A percentile compares a stretch with the other conserved stretches of the same genome.
These are phyloP conservation scores for Ogataea glucozyma DNA, from an alignment of 805 yeast species.

Conservation along the genomic window DNA sequence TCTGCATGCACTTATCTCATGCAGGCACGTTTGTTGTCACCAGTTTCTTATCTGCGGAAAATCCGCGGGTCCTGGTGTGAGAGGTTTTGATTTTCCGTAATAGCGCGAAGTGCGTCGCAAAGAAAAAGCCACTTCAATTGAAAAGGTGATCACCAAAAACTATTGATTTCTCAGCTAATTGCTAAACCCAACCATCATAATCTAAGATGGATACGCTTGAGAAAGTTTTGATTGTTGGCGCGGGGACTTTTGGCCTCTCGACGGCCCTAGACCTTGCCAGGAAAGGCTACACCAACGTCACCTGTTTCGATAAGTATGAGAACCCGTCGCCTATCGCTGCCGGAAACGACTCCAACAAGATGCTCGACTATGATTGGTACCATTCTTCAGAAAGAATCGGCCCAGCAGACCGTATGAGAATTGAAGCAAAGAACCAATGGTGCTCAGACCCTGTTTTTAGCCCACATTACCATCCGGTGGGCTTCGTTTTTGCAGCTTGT, in stretches of 20 bases:
- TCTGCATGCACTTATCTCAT: too few species aligned
- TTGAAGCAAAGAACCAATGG: constrained; percentile 33
- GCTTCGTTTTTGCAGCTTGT: constrained; percentile 28
- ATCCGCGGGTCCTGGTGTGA: too few species aligned
- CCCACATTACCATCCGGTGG: constrained; percentile 15
- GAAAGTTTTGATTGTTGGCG: constrained; percentile 25
- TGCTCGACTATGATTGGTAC: constrained; percentile 33
- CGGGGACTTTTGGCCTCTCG: constrained; percentile 38
- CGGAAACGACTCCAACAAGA: constrained; percentile 35
- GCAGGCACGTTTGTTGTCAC: too few species aligned
- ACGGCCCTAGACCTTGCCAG: constrained; percentile 30
- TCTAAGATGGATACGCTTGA: background rate
- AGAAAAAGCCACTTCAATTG: too few species aligned
- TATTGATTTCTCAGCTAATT: too few species aligned
- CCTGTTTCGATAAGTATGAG: constrained; percentile 28
- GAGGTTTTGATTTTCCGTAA: too few species aligned
- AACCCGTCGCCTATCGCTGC: constrained; percentile 38
- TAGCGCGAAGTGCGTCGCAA: too few species aligned
- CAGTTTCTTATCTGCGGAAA: too few species aligned
- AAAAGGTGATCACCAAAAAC: too few species aligned
- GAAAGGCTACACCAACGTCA: constrained; percentile 15
- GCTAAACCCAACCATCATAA: too few species aligned
- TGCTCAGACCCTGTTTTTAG: constrained; percentile 25
- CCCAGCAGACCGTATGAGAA: constrained; percentile 11
- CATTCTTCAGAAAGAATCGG: constrained; percentile 28